A percentile compares a stretch with the other conserved stretches of the same genome.
phyloP scores from a whole-genome alignment of 139 green algal species.

The Bryopsis sp. region DNA sequence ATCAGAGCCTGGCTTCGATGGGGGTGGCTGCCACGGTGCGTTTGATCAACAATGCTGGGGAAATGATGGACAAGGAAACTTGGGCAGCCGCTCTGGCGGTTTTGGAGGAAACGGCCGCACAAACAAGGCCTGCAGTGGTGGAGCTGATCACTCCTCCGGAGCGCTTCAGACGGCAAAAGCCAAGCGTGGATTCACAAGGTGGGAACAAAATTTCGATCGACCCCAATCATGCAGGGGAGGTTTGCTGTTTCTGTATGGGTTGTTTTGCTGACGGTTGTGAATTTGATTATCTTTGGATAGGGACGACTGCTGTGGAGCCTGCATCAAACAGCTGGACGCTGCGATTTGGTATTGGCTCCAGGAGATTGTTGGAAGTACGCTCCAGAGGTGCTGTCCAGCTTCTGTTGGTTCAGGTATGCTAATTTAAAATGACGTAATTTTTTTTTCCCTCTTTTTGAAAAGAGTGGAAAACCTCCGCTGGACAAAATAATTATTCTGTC shows the following conservation, averaged over 20 bases:
- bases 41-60: conserved; percentile 49
- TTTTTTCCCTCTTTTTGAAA: no score
- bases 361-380: conserved; percentile 65
- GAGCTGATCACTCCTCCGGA: conserved; percentile 26
- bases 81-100: conserved; percentile 38
- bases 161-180: background rate
- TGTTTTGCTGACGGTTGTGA: no score
- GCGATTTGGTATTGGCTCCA: conserved; percentile 52
- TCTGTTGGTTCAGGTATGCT: conserved; percentile 74
- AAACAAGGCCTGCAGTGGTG: conserved; percentile 19
- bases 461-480: no score
- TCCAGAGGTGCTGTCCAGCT: conserved; percentile 71
- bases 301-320: no score
- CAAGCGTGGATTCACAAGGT: no score
- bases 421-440: background rate
- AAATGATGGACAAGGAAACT: conserved; percentile 31
- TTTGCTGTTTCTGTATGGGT: no score
- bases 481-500: no score
- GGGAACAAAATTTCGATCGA: background rate
- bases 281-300: no score
- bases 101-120: background rate
- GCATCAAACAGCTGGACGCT: conserved; percentile 53
- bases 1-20: conserved; percentile 81
- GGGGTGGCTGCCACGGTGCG: conserved; percentile 77
- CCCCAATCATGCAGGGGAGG: conserved; percentile 8